Conservation (phyloP, 176 grass and related monocot genomes). For the Luzula sylvatica region DNA sequence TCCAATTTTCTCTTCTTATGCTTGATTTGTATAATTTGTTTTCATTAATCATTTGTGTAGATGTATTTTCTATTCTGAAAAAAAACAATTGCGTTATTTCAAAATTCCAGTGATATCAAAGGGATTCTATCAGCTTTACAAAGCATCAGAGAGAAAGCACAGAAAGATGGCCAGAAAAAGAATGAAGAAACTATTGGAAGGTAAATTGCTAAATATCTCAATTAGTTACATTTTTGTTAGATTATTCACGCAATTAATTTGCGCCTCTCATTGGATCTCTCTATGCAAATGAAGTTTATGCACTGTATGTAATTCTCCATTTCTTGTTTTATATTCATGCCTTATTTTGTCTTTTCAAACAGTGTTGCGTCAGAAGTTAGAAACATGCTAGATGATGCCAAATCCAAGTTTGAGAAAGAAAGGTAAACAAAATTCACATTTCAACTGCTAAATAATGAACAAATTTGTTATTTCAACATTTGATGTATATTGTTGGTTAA, state of each 20-base stretch:
- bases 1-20: no score
- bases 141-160: conserved; percentile 60
- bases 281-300: neutral
- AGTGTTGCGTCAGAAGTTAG: conserved; percentile 69
- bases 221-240: neutral
- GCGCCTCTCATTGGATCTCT: neutral
- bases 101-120: conserved; percentile 50
- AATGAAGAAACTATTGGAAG: conserved; percentile 64
- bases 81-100: neutral
- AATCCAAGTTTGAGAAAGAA: conserved; percentile 60
- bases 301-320: neutral
- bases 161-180: conserved; percentile 74
- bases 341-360: conserved; percentile 15
- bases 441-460: neutral
- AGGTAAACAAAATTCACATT: conserved; percentile 35
- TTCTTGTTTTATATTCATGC: neutral
- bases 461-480: neutral
- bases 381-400: conserved; percentile 49
- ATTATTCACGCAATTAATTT: neutral
- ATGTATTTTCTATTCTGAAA: conserved; percentile 4
- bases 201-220: conserved; percentile 23
- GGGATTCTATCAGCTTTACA: conserved; percentile 51
- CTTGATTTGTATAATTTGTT: no score
- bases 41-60: neutral
- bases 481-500: conserved; percentile 8